Base-by-base conservation (phyloP, 208 protist genomes). In the Angomonas deanei region DNA sequence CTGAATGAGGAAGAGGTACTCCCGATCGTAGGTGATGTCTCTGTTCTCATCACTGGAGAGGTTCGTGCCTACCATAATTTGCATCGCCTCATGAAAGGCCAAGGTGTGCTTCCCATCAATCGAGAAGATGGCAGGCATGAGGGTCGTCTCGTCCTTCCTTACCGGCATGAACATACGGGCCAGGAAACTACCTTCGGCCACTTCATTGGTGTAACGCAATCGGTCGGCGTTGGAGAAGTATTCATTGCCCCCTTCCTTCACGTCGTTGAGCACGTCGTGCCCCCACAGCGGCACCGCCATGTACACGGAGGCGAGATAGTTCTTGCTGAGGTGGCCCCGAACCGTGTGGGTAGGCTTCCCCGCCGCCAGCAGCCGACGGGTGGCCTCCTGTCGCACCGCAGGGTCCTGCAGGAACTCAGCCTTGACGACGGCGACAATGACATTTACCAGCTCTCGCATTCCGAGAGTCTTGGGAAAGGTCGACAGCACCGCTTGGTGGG, bases 221-320 rank as follows among this genome's bases (percentile, higher is more conserved):
- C n/a, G n/a, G n/a, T n/a, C n/a, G n/a, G n/a, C n/a, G n/a, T n/a
- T n/a, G n/a, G n/a, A n/a, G n/a, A n/a, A n/a, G n/a, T n/a, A n/a
- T n/a, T n/a, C n/a, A n/a, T n/a, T n/a, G n/a, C n/a, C n/a, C n/a
- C n/a, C n/a, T n/a, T n/a, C n/a, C n/a, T n/a, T n/a, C n/a, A n/a
- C 42, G 19, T 23, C 23, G 42, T 50, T 19, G 17, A 50, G 15
- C 27, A 0, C 31, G 3, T 46, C 15, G 21, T 64, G 46, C 19
- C 34, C 27, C 59, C 59, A 64, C 3, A 31, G 30, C 2, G 59
- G 59, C 15, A 33, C 34, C 15, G 52, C 59, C 42, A 64, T 52
- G 27, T 50, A 42, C 5, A 38, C 32, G 13, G 55, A 11, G 19
- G 61, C 50, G 48, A 32, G 32, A 30, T 48, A 31, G 19, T 68